phyloP scores from a whole-genome alignment of 2,329 filamentous ascomycete genomes.

The Aspergillus bombycis region DNA sequence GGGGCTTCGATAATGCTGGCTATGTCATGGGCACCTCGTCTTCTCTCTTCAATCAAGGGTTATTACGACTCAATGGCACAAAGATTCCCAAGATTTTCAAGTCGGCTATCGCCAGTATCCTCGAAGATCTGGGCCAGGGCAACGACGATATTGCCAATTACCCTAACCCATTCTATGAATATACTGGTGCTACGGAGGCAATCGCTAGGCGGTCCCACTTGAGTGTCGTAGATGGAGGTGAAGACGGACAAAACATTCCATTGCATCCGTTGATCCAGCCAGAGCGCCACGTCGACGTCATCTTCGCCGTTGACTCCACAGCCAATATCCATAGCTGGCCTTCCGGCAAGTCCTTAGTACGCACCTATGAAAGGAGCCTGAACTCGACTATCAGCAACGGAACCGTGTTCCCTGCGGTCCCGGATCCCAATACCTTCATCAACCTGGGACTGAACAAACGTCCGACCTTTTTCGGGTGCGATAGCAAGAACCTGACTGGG shows the following conservation, averaged over 20 bases:
- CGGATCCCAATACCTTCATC: conserved; percentile 72
- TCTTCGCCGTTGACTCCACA: conserved; percentile 76
- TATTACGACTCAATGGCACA: conserved; percentile 64
- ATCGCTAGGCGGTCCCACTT: conserved; percentile 58
- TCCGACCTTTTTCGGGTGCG: conserved; percentile 80
- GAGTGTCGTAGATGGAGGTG: conserved; percentile 74
- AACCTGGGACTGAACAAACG: conserved; percentile 71
- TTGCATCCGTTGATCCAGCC: conserved; percentile 77
- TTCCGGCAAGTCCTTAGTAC: conserved; percentile 72
- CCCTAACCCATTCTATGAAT: conserved; percentile 74
- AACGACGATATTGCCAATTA: conserved; percentile 74
- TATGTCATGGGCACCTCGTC: conserved; percentile 83
- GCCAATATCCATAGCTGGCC: conserved; percentile 72
- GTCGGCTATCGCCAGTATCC: conserved; percentile 53
- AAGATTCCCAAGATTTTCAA: conserved; percentile 53
- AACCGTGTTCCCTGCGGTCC: conserved; percentile 69
- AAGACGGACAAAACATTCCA: conserved; percentile 78
- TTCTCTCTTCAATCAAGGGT: conserved; percentile 76
- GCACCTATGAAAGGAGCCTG: conserved; percentile 67
- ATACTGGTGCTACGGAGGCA: conserved; percentile 61
- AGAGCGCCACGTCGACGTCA: conserved; percentile 71
- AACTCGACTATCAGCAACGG: conserved; percentile 60
- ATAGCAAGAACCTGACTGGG: conserved; percentile 64
- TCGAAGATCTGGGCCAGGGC: conserved; percentile 57
- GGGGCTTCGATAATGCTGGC: conserved; percentile 77